Evolutionary conservation across 495 filamentous ascomycete species (phyloP), one percentile per base, ranked within the genome.

Genomic region (Sabuloglossum arenarium): DNA sequence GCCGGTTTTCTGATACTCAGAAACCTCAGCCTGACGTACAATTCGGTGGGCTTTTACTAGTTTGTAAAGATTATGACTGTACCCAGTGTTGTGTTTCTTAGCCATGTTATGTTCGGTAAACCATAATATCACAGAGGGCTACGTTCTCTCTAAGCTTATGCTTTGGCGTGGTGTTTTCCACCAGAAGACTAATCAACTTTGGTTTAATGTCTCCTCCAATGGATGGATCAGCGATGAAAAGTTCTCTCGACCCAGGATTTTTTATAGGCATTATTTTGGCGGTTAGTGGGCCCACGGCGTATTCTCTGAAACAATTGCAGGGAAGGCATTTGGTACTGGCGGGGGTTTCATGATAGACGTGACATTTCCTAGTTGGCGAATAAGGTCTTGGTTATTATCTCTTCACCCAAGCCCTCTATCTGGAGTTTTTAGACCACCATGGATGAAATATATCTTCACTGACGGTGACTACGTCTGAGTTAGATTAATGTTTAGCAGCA

Each of bases 1-100:
- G 66, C 66, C 37, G 67, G 63, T 10, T 68, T 67, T 31, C 54
- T 69, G 14, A 65, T 69, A 42, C 63, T 69, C 31, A 66, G 65
- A 28, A 69, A 69, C 51, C 58, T 69, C 31, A 68, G 66, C 52
- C 59, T 69, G 61, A 60, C 66, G 11, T 68, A 61, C 59, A 69
- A 69, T 58, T 66, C 64, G 3, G 63, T 69, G 47, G 67, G 66
- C 53, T 69, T 69, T 58, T 69, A 69, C 58, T 64, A 68, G 58
- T 59, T 69, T 1, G 67, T 66, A 24, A 69, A 68, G 54, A 66
- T 69, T 49, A 67, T 69, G 66, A 69, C 67, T 12, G 67, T 64
- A 12, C 67, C 67, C 19, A 64, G 62, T 52, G 67, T 69, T 25
- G 67, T 64, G 25, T 31, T 68, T n/a, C 60, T 69, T 55, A 66